phyloP scores from a whole-genome alignment of 331 rosid genomes.

The Quercus phellos region DNA sequence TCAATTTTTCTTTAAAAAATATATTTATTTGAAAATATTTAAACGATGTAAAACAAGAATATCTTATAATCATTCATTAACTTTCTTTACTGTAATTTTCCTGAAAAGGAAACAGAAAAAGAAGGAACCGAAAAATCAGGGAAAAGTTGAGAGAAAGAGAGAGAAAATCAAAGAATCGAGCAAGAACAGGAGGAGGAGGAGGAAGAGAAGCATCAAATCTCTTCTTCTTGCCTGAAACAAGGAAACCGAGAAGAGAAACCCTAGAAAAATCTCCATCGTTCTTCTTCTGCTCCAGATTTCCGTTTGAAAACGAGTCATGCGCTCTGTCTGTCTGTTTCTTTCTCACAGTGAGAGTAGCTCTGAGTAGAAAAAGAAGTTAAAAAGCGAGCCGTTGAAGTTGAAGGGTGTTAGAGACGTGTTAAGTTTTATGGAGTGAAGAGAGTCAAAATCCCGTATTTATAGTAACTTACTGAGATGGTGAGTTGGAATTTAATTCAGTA shows the following conservation, averaged over 20 bases:
- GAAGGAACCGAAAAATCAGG: background rate
- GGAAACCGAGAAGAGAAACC: slow-evolving; percentile 25
- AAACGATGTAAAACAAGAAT: too few relatives aligned
- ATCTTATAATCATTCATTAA: too few relatives aligned
- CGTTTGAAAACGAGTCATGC: background rate
- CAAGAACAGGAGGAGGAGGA: background rate
- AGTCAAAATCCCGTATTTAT: slow-evolving; percentile 27
- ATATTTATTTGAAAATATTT: too few relatives aligned
- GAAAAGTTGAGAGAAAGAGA: background rate
- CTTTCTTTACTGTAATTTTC: too few relatives aligned
- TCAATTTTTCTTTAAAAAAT: too few relatives aligned
- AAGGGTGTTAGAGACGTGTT: background rate
- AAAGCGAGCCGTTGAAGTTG: slow-evolving; percentile 11
- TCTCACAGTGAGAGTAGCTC: background rate
- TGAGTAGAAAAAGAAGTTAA: background rate
- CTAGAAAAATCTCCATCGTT: slow-evolving; percentile 43
- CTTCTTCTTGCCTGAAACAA: slow-evolving; percentile 50
- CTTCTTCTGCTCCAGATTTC: background rate
- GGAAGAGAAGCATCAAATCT: too few relatives aligned
- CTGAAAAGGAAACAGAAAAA: background rate
- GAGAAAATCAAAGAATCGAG: background rate
- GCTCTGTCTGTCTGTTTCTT: background rate
- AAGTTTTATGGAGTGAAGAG: background rate
- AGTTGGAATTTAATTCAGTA: too few relatives aligned
- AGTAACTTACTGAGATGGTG: background rate